phyloP scores from a whole-genome alignment of 2,329 filamentous ascomycete genomes.

The Fusarium haematococcum region DNA sequence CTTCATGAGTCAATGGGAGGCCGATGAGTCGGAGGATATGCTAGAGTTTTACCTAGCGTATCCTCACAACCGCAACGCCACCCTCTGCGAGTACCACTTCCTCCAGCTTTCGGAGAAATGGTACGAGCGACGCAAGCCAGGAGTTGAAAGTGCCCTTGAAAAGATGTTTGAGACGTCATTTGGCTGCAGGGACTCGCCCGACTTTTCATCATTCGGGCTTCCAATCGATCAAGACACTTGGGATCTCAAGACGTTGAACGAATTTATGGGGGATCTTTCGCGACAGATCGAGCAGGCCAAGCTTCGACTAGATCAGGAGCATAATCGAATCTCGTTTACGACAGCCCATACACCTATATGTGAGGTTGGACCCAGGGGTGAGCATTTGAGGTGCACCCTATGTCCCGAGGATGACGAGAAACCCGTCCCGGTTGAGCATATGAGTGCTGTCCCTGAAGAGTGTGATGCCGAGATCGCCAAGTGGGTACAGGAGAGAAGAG shows the following conservation, averaged over 20 bases:
- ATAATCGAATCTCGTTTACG: not conserved
- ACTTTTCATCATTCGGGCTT: constrained; percentile 19
- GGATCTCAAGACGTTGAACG: not conserved
- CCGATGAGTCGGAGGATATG: not conserved
- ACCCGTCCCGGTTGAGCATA: not conserved
- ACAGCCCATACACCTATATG: not conserved
- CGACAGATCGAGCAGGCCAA: not conserved
- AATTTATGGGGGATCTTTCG: constrained; percentile 7
- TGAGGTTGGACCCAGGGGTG: constrained; percentile 7
- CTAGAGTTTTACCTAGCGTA: constrained; percentile 35
- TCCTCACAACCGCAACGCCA: constrained; percentile 30
- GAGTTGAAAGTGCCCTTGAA: constrained; percentile 1
- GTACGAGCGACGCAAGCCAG: constrained; percentile 16
- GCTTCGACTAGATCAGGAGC: not conserved
- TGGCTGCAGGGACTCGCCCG: not conserved
- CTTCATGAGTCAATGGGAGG: not conserved
- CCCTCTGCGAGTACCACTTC: constrained; percentile 29
- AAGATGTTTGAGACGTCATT: not conserved
- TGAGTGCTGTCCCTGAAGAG: not conserved
- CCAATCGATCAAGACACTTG: constrained; percentile 19
- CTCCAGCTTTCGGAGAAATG: constrained; percentile 23
- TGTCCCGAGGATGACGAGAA: not conserved
- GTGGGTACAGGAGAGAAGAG: not conserved
- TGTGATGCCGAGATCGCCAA: not conserved
- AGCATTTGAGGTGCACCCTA: constrained; percentile 1